A percentile compares a stretch with the other conserved stretches of the same genome.
Evolutionary conservation across 345 rosid species (phyloP).

Genomic region (Lepidium sativum): DNA sequence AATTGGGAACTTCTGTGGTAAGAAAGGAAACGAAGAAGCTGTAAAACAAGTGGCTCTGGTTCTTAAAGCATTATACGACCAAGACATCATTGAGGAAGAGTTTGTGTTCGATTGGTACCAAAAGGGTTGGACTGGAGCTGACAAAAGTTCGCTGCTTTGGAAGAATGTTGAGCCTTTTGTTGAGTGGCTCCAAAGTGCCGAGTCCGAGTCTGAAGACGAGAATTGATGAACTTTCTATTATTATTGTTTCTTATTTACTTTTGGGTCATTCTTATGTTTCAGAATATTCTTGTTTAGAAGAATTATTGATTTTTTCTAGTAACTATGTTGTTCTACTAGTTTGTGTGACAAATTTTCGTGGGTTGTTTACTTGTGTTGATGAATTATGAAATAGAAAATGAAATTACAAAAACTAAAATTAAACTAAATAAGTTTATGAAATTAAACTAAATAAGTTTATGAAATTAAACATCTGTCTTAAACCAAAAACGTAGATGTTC

Average conservation of each 20-base stretch:
- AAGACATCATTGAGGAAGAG: slow-evolving; percentile 75
- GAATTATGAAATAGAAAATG: too few relatives aligned
- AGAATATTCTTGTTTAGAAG: neutral
- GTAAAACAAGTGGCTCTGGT: slow-evolving; percentile 61
- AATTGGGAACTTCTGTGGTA: slow-evolving; percentile 40
- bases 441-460: too few relatives aligned
- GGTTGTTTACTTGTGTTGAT: too few relatives aligned
- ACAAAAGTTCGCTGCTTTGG: slow-evolving; percentile 46
- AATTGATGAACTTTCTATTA: neutral
- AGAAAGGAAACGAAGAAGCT: slow-evolving; percentile 30
- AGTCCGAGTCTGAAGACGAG: slow-evolving; percentile 73
- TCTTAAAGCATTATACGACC: slow-evolving; percentile 63
- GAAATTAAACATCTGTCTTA: too few relatives aligned
- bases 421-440: too few relatives aligned
- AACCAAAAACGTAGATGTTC: too few relatives aligned
- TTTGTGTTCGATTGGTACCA: slow-evolving; percentile 60
- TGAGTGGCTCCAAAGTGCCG: slow-evolving; percentile 87
- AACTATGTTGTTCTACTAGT: too few relatives aligned
- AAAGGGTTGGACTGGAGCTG: slow-evolving; percentile 42
- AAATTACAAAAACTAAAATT: too few relatives aligned
- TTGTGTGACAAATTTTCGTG: too few relatives aligned
- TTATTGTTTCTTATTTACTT: neutral
- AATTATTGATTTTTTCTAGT: too few relatives aligned
- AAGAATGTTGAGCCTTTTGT: slow-evolving; percentile 64
- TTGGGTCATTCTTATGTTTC: neutral